phyloP scores from a whole-genome alignment of 1,284 basidiomycete species.

The Pholiota adiposa region DNA sequence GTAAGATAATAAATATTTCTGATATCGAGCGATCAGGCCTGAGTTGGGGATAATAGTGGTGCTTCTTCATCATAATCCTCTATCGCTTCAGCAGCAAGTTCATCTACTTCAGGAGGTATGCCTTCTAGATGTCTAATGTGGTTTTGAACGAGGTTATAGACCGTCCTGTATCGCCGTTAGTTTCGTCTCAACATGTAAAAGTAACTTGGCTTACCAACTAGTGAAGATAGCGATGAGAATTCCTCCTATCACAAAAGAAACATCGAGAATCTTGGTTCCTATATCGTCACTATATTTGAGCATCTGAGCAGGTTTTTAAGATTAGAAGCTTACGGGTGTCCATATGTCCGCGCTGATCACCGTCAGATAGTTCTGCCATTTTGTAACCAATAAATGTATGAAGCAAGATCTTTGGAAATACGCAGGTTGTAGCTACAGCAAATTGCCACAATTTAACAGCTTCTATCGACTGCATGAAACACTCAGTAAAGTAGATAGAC shows the following conservation, averaged over 20 bases:
- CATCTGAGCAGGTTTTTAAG: no score
- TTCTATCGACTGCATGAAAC: slow-evolving; percentile 61
- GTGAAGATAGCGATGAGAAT: slow-evolving; percentile 58
- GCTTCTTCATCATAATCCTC: slow-evolving; percentile 67
- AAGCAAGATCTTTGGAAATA: slow-evolving; percentile 72
- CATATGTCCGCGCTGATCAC: slow-evolving; percentile 74
- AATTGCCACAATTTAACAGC: slow-evolving; percentile 79
- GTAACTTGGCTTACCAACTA: slow-evolving; percentile 58
- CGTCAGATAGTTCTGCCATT: slow-evolving; percentile 76
- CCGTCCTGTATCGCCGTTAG: slow-evolving; percentile 46
- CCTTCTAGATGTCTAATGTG: slow-evolving; percentile 62
- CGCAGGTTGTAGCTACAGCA: slow-evolving; percentile 68
- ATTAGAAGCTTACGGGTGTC: slow-evolving; percentile 57
- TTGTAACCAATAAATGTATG: slow-evolving; percentile 81
- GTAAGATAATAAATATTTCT: background rate
- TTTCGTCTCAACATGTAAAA: slow-evolving; percentile 7
- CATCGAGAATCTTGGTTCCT: slow-evolving; percentile 72
- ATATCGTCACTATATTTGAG: no score
- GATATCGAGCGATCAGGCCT: background rate
- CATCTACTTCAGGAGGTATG: slow-evolving; percentile 53
- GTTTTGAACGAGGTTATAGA: slow-evolving; percentile 64
- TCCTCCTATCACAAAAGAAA: slow-evolving; percentile 59
- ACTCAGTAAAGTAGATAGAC: background rate
- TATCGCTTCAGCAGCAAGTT: slow-evolving; percentile 62
- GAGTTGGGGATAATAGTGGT: slow-evolving; percentile 50